Conservation (phyloP, 2,329 filamentous ascomycete genomes). For the Aspergillus phoenicis region DNA sequence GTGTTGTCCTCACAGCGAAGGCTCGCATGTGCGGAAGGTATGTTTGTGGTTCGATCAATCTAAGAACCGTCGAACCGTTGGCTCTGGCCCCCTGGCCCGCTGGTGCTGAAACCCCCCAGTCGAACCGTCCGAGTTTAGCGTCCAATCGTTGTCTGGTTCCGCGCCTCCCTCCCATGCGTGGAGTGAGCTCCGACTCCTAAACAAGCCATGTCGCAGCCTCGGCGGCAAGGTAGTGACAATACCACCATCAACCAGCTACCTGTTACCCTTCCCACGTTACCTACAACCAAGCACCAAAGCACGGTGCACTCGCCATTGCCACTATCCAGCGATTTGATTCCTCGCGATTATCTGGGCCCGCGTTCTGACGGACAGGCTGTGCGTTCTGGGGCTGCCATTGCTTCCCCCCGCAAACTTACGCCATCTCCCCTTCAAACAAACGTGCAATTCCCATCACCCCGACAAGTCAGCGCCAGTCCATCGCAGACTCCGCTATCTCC, state of each 20-base stretch:
- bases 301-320: constrained; percentile 19
- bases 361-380: constrained; percentile 31
- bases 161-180: constrained; percentile 17
- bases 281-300: constrained; percentile 14
- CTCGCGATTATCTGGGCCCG: constrained; percentile 38
- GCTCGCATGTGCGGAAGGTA: background rate
- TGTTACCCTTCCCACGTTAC: constrained; percentile 6
- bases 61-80: background rate
- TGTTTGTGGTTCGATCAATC: background rate
- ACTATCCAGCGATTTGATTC: constrained; percentile 32
- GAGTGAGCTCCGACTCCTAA: constrained; percentile 21
- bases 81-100: constrained; percentile 18
- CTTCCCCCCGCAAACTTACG: constrained; percentile 31
- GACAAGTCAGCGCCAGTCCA: constrained; percentile 24
- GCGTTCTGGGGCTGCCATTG: constrained; percentile 25
- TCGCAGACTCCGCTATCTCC: constrained; percentile 33
- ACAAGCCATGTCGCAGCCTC: constrained; percentile 40
- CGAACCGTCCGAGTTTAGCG: constrained; percentile 22
- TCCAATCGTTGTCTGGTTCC: constrained; percentile 17
- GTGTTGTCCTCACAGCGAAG: background rate
- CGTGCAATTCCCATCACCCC: constrained; percentile 24
- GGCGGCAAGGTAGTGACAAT: constrained; percentile 34
- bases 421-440: constrained; percentile 37
- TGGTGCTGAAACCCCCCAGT: constrained; percentile 13
- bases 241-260: constrained; percentile 21